Conservation (phyloP, 768 basidiomycete species). For the Leccinellum luteum region DNA sequence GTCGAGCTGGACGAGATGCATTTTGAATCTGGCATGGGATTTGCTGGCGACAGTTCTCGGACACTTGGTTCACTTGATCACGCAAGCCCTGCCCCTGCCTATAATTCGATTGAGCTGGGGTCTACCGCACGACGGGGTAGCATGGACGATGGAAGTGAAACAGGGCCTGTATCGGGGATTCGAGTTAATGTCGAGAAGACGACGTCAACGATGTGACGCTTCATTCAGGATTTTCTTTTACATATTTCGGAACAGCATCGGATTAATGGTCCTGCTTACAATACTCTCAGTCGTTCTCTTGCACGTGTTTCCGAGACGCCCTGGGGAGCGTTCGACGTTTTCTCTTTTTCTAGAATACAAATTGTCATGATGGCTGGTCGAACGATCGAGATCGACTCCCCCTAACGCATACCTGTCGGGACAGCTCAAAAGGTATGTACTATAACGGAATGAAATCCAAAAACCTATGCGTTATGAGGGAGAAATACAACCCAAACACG, state of each 20-base stretch:
- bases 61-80: conserved; percentile 30
- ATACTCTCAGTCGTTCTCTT: conserved; percentile 17
- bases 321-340: conserved; percentile 10
- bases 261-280: conserved; percentile 25
- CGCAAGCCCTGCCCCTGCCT: conserved; percentile 52
- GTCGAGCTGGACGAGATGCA: conserved; percentile 55
- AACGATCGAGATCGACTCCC: too few species aligned
- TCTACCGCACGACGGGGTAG: conserved; percentile 16
- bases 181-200: conserved; percentile 63
- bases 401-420: too few species aligned
- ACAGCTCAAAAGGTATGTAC: too few species aligned
- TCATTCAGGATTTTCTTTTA: conserved; percentile 9
- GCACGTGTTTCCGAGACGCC: conserved; percentile 14
- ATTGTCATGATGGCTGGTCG: conserved; percentile 8
- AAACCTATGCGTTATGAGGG: too few species aligned
- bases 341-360: conserved; percentile 24
- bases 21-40: conserved; percentile 50
- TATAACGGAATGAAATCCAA: too few species aligned
- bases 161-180: conserved; percentile 39
- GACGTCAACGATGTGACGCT: conserved; percentile 44
- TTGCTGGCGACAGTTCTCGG: conserved; percentile 44
- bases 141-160: conserved; percentile 23
- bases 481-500: too few species aligned
- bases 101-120: conserved; percentile 41
- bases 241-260: conserved; percentile 25